Base-by-base conservation (phyloP, 257 asterid species). In the Solanum pimpinellifolium region DNA sequence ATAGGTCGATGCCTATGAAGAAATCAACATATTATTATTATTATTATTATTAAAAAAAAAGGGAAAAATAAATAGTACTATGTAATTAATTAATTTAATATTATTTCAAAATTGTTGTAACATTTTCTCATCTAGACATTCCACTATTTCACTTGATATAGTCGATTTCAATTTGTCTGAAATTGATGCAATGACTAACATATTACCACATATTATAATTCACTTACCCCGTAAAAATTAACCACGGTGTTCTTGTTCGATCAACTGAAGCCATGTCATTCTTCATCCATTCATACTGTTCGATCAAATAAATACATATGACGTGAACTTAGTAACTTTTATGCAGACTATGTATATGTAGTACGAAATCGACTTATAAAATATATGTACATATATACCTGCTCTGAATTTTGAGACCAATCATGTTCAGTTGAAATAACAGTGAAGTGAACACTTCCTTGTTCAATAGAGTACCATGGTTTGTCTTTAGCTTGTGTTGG, bases 381-480 rank as follows among this genome's bases (percentile, higher is more conserved):
- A 80, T 21, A 21, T 77, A 4, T 89, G 60, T 91, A 41, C 7
- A 1, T 35, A 41, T 52, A 33, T 56, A 92, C 95, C 90, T 93
- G 96, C 62, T 91, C 94, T 35, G 97, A 95, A 72, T 87, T 74
- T 7, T 20, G 35, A 1, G 93, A 65, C 96, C 96, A 96, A 20
- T 90, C 35, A 84, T 96, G 98, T 89, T 96, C 99, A 0, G 99
- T 96, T 3, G 99, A 96, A 70, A 96, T 95, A 0, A 96, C 91
- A 12, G 97, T 95, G 72, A 96, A 94, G 86, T 95, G 99, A 35
- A 95, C 96, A 72, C 86, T 83, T 25, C 98, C 99, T 83, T 92
- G 98, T 27, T 96, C 98, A 20, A 95, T 93, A 2, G 99, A 95
- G 66, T 94, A 96, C 99, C 99, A 96, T 11, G 99, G 99, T 91